Evolutionary conservation across 2,329 filamentous ascomycete species (phyloP).

Genomic region (Penicillium hordei): DNA sequence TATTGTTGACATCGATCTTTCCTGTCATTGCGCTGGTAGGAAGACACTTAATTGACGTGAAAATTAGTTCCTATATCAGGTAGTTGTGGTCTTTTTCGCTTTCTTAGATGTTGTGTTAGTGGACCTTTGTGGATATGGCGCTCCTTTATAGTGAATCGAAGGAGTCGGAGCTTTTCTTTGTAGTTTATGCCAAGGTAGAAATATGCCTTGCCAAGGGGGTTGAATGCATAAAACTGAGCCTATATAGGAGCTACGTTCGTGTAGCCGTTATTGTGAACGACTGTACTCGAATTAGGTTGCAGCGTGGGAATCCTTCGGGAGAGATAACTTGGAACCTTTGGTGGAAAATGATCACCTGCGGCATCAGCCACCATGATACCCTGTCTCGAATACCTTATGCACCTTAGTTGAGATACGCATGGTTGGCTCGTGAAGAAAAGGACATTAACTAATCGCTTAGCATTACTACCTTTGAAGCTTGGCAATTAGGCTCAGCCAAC

Average conservation of each 20-base stretch:
- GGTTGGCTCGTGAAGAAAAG: neutral
- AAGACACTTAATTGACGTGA: no score
- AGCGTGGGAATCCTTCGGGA: neutral
- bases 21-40: neutral
- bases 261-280: neutral
- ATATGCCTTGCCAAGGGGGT: constrained; percentile 2
- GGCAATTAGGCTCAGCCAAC: constrained; percentile 1
- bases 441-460: constrained; percentile 6
- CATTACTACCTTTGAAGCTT: constrained; percentile 9
- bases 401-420: neutral
- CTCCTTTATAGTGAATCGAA: neutral
- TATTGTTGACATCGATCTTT: constrained; percentile 3
- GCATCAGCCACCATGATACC: neutral
- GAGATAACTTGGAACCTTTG: neutral
- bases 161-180: neutral
- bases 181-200: neutral
- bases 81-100: neutral
- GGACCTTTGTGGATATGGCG: no score
- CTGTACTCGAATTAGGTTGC: neutral
- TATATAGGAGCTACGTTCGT: neutral
- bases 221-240: neutral
- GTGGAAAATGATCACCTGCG: neutral
- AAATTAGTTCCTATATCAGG: neutral
- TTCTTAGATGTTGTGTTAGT: neutral
- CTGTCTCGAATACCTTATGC: neutral